phyloP scores from a whole-genome alignment of 2,329 filamentous ascomycete species.

The Lasiodiplodia theobromae region DNA sequence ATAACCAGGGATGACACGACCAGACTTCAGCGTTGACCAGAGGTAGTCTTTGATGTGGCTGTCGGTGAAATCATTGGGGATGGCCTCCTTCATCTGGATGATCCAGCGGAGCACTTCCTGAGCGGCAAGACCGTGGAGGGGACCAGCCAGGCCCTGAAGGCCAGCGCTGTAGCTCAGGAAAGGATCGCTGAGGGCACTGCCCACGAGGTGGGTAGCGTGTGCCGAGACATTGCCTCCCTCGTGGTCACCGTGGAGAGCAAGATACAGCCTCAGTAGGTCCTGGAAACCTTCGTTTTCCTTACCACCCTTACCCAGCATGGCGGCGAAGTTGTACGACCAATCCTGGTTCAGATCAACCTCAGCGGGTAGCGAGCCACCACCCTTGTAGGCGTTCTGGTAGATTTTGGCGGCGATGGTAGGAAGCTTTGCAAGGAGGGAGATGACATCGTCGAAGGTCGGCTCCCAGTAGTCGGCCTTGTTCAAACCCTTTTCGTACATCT shows the following conservation, averaged over 20 bases:
- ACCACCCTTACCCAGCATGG: conserved; percentile 90
- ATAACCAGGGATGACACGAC: conserved; percentile 92
- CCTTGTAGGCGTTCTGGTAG: conserved; percentile 87
- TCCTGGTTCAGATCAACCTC: conserved; percentile 85
- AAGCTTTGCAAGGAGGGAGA: conserved; percentile 92
- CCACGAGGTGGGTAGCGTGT: conserved; percentile 92
- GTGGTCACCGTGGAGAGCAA: conserved; percentile 96
- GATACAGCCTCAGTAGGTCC: conserved; percentile 90
- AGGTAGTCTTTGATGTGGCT: conserved; percentile 87
- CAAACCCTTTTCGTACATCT: conserved; percentile 87
- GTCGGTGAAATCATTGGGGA: conserved; percentile 79
- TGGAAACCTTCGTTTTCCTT: conserved; percentile 93
- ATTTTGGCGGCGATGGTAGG: conserved; percentile 97
- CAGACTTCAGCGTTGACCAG: conserved; percentile 91
- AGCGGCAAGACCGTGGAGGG: conserved; percentile 88
- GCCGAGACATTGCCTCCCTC: conserved; percentile 98
- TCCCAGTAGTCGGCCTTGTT: conserved; percentile 99
- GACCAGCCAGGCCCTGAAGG: conserved; percentile 93
- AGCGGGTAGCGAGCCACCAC: conserved; percentile 75
- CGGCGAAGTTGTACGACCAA: conserved; percentile 98
- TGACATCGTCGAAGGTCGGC: conserved; percentile 93
- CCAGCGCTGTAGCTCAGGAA: conserved; percentile 97
- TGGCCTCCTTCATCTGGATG: conserved; percentile 89
- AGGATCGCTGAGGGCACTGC: conserved; percentile 90
- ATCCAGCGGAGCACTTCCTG: conserved; percentile 98